Conservation (phyloP, 305 asterid genomes). For the Rubia peregrina region DNA sequence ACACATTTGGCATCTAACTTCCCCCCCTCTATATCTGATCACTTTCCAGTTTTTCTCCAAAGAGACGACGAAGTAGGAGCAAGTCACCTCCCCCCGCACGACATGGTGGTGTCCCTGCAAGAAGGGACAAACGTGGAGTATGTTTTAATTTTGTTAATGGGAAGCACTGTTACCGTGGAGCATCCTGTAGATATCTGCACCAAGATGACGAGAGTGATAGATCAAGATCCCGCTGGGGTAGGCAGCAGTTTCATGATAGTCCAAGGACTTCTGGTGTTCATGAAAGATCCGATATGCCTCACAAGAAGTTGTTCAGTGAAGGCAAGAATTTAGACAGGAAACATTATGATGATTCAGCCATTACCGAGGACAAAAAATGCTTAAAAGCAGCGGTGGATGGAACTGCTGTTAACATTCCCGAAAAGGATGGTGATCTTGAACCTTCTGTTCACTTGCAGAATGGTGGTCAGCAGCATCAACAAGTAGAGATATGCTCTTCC, state of each 20-base stretch:
- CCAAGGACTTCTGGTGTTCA: constrained; percentile 31
- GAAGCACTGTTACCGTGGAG: constrained; percentile 69
- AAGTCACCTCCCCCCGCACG: constrained; percentile 52
- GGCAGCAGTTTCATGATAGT: constrained; percentile 37
- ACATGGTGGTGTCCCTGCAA: constrained; percentile 42
- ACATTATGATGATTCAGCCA: constrained; percentile 27
- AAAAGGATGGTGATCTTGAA: constrained; percentile 22
- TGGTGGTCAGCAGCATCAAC: constrained; percentile 34
- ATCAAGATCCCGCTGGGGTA: constrained; percentile 43
- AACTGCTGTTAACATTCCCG: constrained; percentile 28
- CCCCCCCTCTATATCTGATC: constrained; percentile 13
- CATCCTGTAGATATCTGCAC: constrained; percentile 69
- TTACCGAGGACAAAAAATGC: constrained; percentile 27
- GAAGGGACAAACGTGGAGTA: constrained; percentile 42
- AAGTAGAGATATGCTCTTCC: constrained; percentile 25
- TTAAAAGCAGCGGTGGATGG: constrained; percentile 25
- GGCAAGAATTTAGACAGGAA: constrained; percentile 26
- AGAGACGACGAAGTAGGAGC: constrained; percentile 65
- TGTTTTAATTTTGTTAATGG: constrained; percentile 72
- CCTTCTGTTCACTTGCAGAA: constrained; percentile 26
- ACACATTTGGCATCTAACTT: not conserved
- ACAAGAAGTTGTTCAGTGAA: constrained; percentile 24
- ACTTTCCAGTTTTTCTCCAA: constrained; percentile 66
- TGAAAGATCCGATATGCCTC: constrained; percentile 26
- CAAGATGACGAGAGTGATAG: constrained; percentile 49